phyloP scores from a whole-genome alignment of 768 basidiomycete species.

The Mrakia gelida region DNA sequence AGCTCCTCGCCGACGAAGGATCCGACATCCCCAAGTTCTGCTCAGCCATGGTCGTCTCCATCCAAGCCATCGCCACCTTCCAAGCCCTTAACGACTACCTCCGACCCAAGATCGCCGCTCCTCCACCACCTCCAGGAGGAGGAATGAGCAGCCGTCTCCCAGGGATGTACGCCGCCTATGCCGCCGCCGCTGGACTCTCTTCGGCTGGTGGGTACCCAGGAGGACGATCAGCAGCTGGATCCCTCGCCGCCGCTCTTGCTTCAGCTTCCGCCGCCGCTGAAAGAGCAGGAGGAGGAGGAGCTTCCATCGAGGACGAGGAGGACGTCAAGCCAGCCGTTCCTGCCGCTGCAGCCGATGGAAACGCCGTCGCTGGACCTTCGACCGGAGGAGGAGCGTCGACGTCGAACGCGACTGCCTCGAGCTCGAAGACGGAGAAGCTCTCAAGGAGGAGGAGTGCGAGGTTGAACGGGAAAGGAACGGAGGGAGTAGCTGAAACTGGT shows the following conservation, averaged over 20 bases:
- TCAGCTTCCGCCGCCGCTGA: conserved; percentile 10
- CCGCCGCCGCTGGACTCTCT: conserved; percentile 60
- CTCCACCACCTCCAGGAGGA: conserved; percentile 27
- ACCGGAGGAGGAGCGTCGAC: conserved; percentile 42
- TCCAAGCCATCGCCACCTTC: conserved; percentile 97
- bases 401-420: conserved; percentile 39
- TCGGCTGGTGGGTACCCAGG: background rate
- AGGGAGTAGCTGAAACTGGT: conserved; percentile 34
- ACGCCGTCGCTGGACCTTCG: conserved; percentile 21
- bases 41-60: conserved; percentile 84
- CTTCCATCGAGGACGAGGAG: conserved; percentile 7
- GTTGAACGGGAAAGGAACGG: conserved; percentile 59
- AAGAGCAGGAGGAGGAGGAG: background rate
- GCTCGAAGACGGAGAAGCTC: conserved; percentile 39
- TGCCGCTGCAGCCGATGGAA: conserved; percentile 41
- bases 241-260: background rate
- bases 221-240: conserved; percentile 9
- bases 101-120: conserved; percentile 76
- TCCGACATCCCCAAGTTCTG: conserved; percentile 78
- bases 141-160: conserved; percentile 54
- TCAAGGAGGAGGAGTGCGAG: conserved; percentile 75
- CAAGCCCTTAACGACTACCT: conserved; percentile 95
- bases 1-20: conserved; percentile 82
- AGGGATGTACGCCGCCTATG: conserved; percentile 85
- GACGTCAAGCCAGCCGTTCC: conserved; percentile 32